These are phyloP conservation scores for Rubia occidens DNA, from an alignment of 305 asterid species.

Conservation along the genomic window DNA sequence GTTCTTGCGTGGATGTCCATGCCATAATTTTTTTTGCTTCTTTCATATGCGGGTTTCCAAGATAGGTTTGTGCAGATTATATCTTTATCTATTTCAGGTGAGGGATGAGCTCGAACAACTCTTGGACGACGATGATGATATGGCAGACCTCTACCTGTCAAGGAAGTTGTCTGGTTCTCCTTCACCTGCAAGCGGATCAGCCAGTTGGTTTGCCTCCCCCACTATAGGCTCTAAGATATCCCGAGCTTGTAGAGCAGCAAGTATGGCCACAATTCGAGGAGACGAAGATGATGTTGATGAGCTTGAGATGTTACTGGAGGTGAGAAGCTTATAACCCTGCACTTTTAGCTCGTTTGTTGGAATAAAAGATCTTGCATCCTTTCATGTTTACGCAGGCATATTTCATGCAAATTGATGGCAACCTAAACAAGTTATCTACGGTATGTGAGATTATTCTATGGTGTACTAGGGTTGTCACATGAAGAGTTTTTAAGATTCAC, in stretches of 20 bases:
- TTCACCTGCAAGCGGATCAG: slow-evolving; percentile 76
- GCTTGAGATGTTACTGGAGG: slow-evolving; percentile 96
- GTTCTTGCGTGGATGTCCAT: neutral
- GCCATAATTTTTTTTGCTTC: neutral
- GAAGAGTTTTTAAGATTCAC: neutral
- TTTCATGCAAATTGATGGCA: slow-evolving; percentile 90
- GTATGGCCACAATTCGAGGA: slow-evolving; percentile 69
- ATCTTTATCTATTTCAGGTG: slow-evolving; percentile 44
- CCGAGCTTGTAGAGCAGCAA: slow-evolving; percentile 81
- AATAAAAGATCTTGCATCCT: neutral
- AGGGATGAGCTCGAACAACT: slow-evolving; percentile 96
- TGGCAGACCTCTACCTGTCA: slow-evolving; percentile 93
- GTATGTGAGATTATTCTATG: slow-evolving; percentile 29
- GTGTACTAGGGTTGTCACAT: neutral
- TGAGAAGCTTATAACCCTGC: slow-evolving; percentile 16
- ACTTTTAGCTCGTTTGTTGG: neutral
- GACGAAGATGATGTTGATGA: slow-evolving; percentile 89
- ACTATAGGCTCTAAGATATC: slow-evolving; percentile 87
- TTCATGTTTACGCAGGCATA: slow-evolving; percentile 57
- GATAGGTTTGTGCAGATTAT: slow-evolving; percentile 1
- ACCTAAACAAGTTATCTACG: slow-evolving; percentile 74
- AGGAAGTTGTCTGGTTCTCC: slow-evolving; percentile 58
- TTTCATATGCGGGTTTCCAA: neutral
- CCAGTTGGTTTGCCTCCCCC: slow-evolving; percentile 70
- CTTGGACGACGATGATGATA: slow-evolving; percentile 91